A percentile compares a stretch with the other conserved stretches of the same genome.
These are phyloP conservation scores for Phylloporus rhodoxanthus DNA, from an alignment of 768 basidiomycete genomes.

Conservation along the genomic window DNA sequence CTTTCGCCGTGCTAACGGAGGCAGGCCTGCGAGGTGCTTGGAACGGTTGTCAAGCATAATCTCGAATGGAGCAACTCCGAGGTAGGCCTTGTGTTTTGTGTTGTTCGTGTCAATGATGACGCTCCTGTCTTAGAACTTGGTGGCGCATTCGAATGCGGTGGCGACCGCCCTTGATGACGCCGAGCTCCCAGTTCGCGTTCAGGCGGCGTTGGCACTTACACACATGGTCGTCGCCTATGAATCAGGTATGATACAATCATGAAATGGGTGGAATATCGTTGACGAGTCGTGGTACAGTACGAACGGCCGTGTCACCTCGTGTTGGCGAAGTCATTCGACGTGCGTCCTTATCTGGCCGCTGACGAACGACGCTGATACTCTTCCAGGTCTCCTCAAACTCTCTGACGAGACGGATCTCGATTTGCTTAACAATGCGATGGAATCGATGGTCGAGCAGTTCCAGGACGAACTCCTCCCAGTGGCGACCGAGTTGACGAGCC, in stretches of 20 bases:
- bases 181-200: constrained; percentile 78
- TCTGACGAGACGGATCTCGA: constrained; percentile 91
- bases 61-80: constrained; percentile 60
- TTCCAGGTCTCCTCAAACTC: constrained; percentile 73
- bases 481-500: constrained; percentile 69
- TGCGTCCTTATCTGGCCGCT: constrained; percentile 23
- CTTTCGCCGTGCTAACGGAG: not conserved
- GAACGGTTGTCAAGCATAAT: constrained; percentile 64
- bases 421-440: constrained; percentile 75
- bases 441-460: constrained; percentile 82
- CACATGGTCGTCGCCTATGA: constrained; percentile 65
- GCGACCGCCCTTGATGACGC: constrained; percentile 67
- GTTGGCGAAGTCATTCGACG: constrained; percentile 87
- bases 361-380: not conserved
- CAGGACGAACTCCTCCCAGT: constrained; percentile 81
- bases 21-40: constrained; percentile 78
- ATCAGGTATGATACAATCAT: constrained; percentile 40
- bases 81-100: constrained; percentile 32
- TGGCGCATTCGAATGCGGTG: constrained; percentile 57
- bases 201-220: constrained; percentile 74
- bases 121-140: constrained; percentile 45
- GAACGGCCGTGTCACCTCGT: constrained; percentile 61
- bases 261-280: not conserved
- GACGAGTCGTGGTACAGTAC: constrained; percentile 41
- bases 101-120: not conserved